Base-by-base conservation (phyloP, 2,329 filamentous ascomycete genomes). In the Elsinoe perseae region DNA sequence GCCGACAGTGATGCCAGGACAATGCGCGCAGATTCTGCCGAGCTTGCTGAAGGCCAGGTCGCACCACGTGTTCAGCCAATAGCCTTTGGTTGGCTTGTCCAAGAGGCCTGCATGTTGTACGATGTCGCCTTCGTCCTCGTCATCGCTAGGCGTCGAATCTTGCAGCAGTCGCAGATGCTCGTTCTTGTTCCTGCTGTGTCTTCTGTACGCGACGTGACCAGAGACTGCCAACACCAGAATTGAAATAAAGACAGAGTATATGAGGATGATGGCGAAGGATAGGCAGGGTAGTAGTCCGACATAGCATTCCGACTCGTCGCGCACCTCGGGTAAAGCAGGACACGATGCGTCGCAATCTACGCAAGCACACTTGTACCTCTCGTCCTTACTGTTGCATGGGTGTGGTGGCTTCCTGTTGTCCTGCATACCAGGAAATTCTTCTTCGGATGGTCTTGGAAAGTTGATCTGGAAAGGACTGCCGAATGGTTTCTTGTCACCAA, bases 381-480 rank as follows among this genome's bases (percentile, higher is more conserved):
- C 83, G 63, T 97, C 89, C 34, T 87, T 82, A 62, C 92, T 90
- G 69, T 96, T 95, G 77, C 93, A 98, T 56, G 85, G 84, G 71
- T 93, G 92, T 0, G 90, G 81, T 54, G 75, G 81, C 73, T 90
- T 86, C 30, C 86, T 74, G 61, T 85, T 75, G 0, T 89, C 76
- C 8, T 78, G 68, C 86, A 97, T 95, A n/a, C 75, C 77, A 0
- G 82, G 78, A 44, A 87, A 81, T 9, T 77, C 70, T 60, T 84
- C 82, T 6, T 80, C 70, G 8, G 70, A 75, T 58, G 70, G 81
- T 61, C 72, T 75, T 8, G 82, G 92, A 64, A 93, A 98, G 75
- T 98, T 95, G 74, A 98, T 96, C 75, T 98, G 93, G 71, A 98
- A 98, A 0, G 93, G 93, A 57, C 92, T 97, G 3, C 95, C 95